These are phyloP conservation scores for Euphrasia arctica DNA, from an alignment of 305 asterid genomes.

Conservation along the genomic window DNA sequence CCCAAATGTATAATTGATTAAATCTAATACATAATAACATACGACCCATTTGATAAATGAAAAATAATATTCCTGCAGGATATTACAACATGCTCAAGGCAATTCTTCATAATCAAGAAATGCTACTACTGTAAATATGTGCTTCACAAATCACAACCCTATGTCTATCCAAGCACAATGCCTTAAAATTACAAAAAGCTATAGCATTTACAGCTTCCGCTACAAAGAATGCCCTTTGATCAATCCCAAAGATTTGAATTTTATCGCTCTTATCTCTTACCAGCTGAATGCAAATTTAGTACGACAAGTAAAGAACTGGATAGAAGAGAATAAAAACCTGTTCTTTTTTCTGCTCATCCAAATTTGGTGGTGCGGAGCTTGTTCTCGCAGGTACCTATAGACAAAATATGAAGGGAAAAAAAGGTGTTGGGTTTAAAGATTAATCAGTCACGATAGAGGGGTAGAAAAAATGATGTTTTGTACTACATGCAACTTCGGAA, in stretches of 20 bases:
- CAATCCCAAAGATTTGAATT: not conserved
- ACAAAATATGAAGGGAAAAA: conserved; percentile 12
- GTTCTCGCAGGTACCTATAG: conserved; percentile 82
- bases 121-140: conserved; percentile 13
- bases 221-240: not conserved
- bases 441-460: not conserved
- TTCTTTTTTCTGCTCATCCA: conserved; percentile 84
- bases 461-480: not conserved
- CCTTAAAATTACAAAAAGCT: not conserved
- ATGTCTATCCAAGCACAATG: conserved; percentile 1
- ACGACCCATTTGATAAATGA: conserved; percentile 1
- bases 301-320: conserved; percentile 19
- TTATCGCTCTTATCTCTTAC: not conserved
- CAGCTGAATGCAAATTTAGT: conserved; percentile 25
- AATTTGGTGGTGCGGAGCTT: conserved; percentile 95
- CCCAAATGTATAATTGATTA: not conserved
- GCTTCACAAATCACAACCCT: conserved; percentile 1
- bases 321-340: conserved; percentile 54
- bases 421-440: conserved; percentile 2
- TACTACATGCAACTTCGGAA: conserved; percentile 15
- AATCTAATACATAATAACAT: conserved; percentile 4
- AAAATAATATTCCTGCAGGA: conserved; percentile 10
- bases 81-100: not conserved
- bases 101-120: not conserved
- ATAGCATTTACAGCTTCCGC: conserved; percentile 16